phyloP scores from a whole-genome alignment of 1,284 basidiomycete species.

The Retiboletus fuscus region DNA sequence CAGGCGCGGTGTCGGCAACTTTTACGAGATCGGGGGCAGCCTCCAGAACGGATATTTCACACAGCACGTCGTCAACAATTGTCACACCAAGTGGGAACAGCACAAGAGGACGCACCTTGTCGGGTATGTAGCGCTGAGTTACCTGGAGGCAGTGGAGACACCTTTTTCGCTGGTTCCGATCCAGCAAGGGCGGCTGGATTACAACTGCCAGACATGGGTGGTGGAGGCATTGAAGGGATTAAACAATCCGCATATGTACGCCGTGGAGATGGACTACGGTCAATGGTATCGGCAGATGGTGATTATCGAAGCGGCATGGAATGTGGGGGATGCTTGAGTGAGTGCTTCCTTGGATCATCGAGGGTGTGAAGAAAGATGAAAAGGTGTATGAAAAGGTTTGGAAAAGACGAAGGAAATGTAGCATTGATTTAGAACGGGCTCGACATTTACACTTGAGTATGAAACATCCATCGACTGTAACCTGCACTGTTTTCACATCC shows the following conservation, averaged over 20 bases:
- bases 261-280: slow-evolving; percentile 32
- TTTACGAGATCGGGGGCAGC: slow-evolving; percentile 35
- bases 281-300: background rate
- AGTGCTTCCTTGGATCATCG: no score
- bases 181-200: slow-evolving; percentile 26
- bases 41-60: slow-evolving; percentile 31
- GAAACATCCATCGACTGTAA: no score
- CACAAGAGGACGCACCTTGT: slow-evolving; percentile 26
- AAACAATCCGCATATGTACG: slow-evolving; percentile 17
- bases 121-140: slow-evolving; percentile 20
- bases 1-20: slow-evolving; percentile 39
- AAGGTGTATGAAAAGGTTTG: no score
- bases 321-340: background rate
- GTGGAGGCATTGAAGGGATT: slow-evolving; percentile 30
- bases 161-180: slow-evolving; percentile 28
- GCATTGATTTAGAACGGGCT: no score
- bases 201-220: slow-evolving; percentile 42
- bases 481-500: no score
- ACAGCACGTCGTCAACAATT: slow-evolving; percentile 24
- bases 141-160: slow-evolving; percentile 20
- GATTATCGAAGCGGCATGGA: background rate
- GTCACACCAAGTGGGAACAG: slow-evolving; percentile 29
- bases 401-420: no score
- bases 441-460: no score
- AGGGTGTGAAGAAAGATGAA: no score